These are phyloP conservation scores for Sarocladium oryzae DNA, from an alignment of 2,329 filamentous ascomycete species.

Conservation along the genomic window DNA sequence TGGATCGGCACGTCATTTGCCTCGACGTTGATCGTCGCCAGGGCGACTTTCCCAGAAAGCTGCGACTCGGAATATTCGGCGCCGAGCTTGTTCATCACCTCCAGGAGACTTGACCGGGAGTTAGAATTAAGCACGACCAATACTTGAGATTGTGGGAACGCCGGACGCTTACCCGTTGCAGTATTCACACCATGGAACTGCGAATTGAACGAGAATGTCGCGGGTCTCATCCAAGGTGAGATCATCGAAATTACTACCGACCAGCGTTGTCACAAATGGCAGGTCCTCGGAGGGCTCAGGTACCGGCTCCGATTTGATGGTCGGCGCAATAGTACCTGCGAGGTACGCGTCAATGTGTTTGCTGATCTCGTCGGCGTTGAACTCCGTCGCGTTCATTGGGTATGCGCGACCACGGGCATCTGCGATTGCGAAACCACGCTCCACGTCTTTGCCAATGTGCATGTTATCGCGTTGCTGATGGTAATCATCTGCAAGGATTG, in stretches of 20 bases:
- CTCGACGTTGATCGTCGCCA: background rate
- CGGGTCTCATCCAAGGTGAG: background rate
- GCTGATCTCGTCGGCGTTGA: background rate
- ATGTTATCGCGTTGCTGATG: background rate
- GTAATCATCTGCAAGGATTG: background rate
- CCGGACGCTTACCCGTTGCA: background rate
- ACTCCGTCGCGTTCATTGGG: background rate
- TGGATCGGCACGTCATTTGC: conserved; percentile 1
- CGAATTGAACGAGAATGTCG: background rate
- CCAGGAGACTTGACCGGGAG: background rate
- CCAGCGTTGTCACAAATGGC: background rate
- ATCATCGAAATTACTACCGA: background rate
- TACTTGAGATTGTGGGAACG: background rate
- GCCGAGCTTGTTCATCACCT: background rate
- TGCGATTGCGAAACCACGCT: background rate
- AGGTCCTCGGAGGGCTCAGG: background rate
- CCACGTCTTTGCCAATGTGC: background rate
- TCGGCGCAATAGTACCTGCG: background rate
- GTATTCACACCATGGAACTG: background rate
- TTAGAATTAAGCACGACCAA: too few species aligned
- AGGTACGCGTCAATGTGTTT: conserved; percentile 1
- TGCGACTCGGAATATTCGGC: background rate
- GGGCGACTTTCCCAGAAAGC: background rate
- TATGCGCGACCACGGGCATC: background rate
- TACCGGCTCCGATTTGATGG: background rate